phyloP scores from a whole-genome alignment of 2,329 filamentous ascomycete genomes.

The Talaromyces sp. region DNA sequence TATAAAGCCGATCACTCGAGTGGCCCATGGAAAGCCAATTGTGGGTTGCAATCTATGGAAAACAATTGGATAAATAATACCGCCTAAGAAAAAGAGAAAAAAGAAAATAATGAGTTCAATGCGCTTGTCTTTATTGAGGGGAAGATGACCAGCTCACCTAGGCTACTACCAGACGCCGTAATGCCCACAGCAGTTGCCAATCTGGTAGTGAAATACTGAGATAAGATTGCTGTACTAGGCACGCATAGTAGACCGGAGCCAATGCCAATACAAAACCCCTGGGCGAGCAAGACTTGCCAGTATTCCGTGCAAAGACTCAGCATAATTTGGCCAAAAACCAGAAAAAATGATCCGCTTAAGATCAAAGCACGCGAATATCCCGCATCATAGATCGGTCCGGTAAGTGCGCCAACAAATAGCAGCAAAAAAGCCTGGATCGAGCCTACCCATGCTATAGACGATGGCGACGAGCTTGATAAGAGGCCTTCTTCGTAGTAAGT shows the following conservation, averaged over 20 bases:
- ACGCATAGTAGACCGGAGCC: slow-evolving; percentile 33
- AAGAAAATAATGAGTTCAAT: background rate
- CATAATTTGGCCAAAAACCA: slow-evolving; percentile 40
- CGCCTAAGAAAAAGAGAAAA: slow-evolving; percentile 33
- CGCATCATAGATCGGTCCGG: slow-evolving; percentile 36
- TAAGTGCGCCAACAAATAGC: slow-evolving; percentile 37
- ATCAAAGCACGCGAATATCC: slow-evolving; percentile 31
- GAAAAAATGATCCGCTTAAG: slow-evolving; percentile 23
- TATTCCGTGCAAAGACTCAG: slow-evolving; percentile 39
- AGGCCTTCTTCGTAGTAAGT: slow-evolving; percentile 35
- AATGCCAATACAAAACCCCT: slow-evolving; percentile 38
- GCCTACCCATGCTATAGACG: slow-evolving; percentile 42
- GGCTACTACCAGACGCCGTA: slow-evolving; percentile 20
- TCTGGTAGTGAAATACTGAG: slow-evolving; percentile 21
- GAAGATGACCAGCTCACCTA: slow-evolving; percentile 16
- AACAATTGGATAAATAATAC: slow-evolving; percentile 59
- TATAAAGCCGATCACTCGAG: slow-evolving; percentile 53
- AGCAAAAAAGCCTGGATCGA: slow-evolving; percentile 39
- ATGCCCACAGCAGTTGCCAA: slow-evolving; percentile 26
- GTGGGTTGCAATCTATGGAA: slow-evolving; percentile 49
- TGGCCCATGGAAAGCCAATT: slow-evolving; percentile 53
- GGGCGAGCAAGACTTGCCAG: slow-evolving; percentile 46
- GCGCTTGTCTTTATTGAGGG: background rate
- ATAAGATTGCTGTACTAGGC: slow-evolving; percentile 22
- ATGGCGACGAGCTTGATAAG: slow-evolving; percentile 20